phyloP scores from a whole-genome alignment of 306 rosid species.

The Medicago ruthenica region DNA sequence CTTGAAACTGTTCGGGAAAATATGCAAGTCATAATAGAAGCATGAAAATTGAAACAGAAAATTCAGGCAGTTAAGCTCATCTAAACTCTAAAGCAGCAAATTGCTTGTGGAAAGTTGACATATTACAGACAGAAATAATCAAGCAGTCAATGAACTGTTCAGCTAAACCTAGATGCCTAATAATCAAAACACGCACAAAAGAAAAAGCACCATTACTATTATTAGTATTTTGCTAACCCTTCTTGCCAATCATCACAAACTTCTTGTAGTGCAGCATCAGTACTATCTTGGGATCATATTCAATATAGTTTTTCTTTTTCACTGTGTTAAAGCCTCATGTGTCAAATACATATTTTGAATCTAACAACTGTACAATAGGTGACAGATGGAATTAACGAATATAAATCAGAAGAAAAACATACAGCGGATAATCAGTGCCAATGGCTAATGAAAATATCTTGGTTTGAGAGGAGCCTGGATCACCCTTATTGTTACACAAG shows the following conservation, averaged over 20 bases:
- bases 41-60: background rate
- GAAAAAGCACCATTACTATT: background rate
- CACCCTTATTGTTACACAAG: background rate
- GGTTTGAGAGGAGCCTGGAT: background rate
- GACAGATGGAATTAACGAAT: conserved; percentile 12
- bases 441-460: background rate
- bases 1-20: background rate
- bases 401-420: conserved; percentile 1
- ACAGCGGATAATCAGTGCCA: conserved; percentile 13
- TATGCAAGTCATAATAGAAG: background rate
- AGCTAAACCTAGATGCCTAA: background rate
- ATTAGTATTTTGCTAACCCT: background rate
- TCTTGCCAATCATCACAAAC: conserved; percentile 1
- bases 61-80: no score
- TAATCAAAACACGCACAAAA: background rate
- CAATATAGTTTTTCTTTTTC: background rate
- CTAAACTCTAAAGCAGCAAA: no score
- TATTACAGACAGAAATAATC: background rate
- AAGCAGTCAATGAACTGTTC: background rate
- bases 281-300: conserved; percentile 7
- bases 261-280: conserved; percentile 22
- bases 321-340: conserved; percentile 10
- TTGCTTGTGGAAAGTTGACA: no score
- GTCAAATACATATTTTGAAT: background rate
- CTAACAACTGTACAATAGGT: conserved; percentile 7